Conservation (phyloP, 306 rosid genomes). For the Calophaca sinica region DNA sequence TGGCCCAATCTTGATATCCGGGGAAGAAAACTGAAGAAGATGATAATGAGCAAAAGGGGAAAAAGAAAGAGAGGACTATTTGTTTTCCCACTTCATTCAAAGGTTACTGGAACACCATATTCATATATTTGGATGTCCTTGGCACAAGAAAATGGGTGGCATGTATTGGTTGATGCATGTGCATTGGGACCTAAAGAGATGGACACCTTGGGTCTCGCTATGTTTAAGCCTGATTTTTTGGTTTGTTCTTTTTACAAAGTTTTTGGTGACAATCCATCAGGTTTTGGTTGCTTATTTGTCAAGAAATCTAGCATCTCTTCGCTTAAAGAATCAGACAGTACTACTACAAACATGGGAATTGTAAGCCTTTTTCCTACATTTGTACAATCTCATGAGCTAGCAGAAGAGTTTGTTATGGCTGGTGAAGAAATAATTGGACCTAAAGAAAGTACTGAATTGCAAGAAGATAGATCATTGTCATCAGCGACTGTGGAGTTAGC, state of each 20-base stretch:
- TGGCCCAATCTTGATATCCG: conserved; percentile 69
- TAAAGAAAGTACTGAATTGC: neutral
- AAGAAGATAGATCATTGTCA: neutral
- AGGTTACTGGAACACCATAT: conserved; percentile 62
- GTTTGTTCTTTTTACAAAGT: conserved; percentile 77
- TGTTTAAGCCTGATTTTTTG: conserved; percentile 77
- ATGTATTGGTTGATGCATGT: conserved; percentile 71
- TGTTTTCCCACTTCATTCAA: conserved; percentile 81
- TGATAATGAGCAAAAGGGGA: conserved; percentile 47
- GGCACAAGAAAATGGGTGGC: too few relatives aligned
- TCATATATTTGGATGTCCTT: too few relatives aligned
- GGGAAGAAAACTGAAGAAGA: conserved; percentile 51
- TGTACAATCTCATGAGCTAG: conserved; percentile 9
- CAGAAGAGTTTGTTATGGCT: too few relatives aligned
- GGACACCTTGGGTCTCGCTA: conserved; percentile 74
- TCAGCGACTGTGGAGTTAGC: conserved; percentile 48
- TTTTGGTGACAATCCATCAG: conserved; percentile 78
- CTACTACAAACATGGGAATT: conserved; percentile 58
- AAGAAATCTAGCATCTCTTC: conserved; percentile 64
- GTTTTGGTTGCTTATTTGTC: conserved; percentile 77
- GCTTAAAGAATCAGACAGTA: conserved; percentile 40
- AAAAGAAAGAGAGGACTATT: conserved; percentile 60
- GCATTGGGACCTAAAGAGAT: conserved; percentile 76
- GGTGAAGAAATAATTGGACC: neutral
- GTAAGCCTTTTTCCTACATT: conserved; percentile 57